Base-by-base conservation (phyloP, 2,329 filamentous ascomycete species). In the Penicillium sp. region DNA sequence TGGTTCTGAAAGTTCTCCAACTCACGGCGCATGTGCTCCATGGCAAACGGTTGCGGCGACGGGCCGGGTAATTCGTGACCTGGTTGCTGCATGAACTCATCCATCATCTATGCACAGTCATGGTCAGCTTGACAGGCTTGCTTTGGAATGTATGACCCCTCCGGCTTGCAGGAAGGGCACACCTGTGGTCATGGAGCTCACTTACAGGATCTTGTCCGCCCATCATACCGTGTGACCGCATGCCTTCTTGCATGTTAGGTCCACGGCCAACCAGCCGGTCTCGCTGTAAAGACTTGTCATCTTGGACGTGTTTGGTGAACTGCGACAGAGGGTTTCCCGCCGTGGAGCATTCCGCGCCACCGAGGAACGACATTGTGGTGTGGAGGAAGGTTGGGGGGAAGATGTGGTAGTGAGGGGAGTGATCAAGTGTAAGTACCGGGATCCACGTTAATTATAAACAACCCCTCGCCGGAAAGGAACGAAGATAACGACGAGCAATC, bases 301-400 rank as follows among this genome's bases (percentile, higher is more conserved):
- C 87, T 61, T 93, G 85, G 40, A 92, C 86, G 66, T 95, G 89
- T 68, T 98, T 98, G 49, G 89, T 87, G 65, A 98, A 94, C 73
- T 96, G 92, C 62, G 86, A 90, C 57, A 98, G 80, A 41, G 93
- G 92, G 67, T 98, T 98, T 59, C 84, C 87, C 50, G 85, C 88
- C 45, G 92, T 93, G 39, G 90, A 96, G 75, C 92, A 98, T 71
- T 96, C 92, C 55, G 90, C 85, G 55, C 90, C 89, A 68, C 87
- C 86, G 57, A 96, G 77, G 66, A 98, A 96, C 38, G 90, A 95
- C 90, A 98, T 96, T n/a, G n/a, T n/a, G 51, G 45, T 72, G 5
- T 9, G 5, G 50, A 14, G 15, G 32, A 30, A 20, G 29, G n/a
- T 31, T 32, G 14, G 9, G 12, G 14, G 2, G 8, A 25, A 15